Percentiles rank a stretch among this genome's conserved stretches.
These are phyloP conservation scores for Pseudoturritis turrita DNA, from an alignment of 345 rosid genomes.

Conservation along the genomic window DNA sequence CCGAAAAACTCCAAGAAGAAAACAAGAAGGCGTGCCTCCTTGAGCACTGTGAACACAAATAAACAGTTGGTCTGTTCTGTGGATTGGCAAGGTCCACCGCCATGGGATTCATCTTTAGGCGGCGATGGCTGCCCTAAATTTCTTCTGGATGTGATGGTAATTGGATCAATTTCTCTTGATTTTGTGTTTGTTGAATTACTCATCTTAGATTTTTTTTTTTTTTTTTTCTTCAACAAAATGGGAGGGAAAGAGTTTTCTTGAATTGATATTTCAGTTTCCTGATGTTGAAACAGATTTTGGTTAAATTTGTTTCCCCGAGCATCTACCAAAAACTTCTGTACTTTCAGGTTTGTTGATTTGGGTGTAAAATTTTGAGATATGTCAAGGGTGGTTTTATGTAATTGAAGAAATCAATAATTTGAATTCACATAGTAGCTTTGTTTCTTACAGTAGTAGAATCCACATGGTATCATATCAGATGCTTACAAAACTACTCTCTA, in stretches of 20 bases:
- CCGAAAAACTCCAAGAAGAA: conserved; percentile 62
- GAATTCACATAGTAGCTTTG: not conserved
- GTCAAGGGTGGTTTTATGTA: not conserved
- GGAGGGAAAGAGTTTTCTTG: not conserved
- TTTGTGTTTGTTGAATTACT: not conserved
- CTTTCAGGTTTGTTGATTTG: not conserved
- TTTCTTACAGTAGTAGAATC: not conserved
- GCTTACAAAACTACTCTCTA: conserved; percentile 28
- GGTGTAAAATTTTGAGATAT: not conserved
- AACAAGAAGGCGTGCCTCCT: conserved; percentile 41
- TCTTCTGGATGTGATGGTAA: conserved; percentile 94
- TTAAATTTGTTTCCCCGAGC: not conserved
- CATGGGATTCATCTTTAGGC: conserved; percentile 74
- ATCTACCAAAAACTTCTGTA: not conserved
- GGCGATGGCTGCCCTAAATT: conserved; percentile 93
- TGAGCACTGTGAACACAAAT: conserved; percentile 30
- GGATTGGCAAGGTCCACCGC: conserved; percentile 81
- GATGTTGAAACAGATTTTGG: not conserved
- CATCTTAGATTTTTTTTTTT: not conserved
- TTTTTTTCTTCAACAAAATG: no score
- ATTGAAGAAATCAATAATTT: not conserved
- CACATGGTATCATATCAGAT: conserved; percentile 1
- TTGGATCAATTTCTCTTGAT: not conserved
- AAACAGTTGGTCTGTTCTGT: conserved; percentile 31
- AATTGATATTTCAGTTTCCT: not conserved